Conservation (phyloP, 306 rosid species). For the Astragalus glycyphyllos region DNA sequence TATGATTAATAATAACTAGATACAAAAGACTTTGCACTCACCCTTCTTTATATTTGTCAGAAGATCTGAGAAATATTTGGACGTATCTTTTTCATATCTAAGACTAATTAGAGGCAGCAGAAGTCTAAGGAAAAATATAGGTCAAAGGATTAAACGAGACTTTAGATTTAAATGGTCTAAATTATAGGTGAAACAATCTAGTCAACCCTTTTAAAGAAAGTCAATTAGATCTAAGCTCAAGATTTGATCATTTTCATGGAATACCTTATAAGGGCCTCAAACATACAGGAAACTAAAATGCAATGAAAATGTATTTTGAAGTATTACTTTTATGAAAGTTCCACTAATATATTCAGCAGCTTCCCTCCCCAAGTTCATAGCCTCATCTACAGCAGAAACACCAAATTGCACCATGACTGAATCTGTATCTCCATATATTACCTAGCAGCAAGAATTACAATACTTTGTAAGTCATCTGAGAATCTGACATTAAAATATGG, state of each 20-base stretch:
- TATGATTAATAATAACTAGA: no score
- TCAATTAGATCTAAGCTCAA: conserved; percentile 3
- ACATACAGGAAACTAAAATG: conserved; percentile 19
- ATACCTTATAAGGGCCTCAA: conserved; percentile 16
- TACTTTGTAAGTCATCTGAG: conserved; percentile 27
- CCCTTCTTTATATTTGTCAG: no score
- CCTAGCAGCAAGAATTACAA: conserved; percentile 57
- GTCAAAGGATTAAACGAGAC: no score
- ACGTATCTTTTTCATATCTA: no score
- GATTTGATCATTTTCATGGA: conserved; percentile 17
- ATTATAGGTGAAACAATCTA: no score
- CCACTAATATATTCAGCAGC: conserved; percentile 93
- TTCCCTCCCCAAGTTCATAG: conserved; percentile 91
- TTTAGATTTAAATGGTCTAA: no score
- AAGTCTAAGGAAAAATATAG: no score
- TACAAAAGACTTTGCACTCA: no score
- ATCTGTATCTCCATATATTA: conserved; percentile 96
- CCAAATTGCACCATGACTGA: conserved; percentile 99
- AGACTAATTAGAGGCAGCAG: no score
- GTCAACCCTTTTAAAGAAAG: conserved; percentile 2
- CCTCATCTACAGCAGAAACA: conserved; percentile 73
- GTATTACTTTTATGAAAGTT: conserved; percentile 72
- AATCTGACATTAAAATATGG: conserved; percentile 13
- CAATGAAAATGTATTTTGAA: conserved; percentile 4
- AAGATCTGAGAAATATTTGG: no score